Conservation (phyloP, 2,329 filamentous ascomycete genomes). For the Neopestalotiopsis clavispora region DNA sequence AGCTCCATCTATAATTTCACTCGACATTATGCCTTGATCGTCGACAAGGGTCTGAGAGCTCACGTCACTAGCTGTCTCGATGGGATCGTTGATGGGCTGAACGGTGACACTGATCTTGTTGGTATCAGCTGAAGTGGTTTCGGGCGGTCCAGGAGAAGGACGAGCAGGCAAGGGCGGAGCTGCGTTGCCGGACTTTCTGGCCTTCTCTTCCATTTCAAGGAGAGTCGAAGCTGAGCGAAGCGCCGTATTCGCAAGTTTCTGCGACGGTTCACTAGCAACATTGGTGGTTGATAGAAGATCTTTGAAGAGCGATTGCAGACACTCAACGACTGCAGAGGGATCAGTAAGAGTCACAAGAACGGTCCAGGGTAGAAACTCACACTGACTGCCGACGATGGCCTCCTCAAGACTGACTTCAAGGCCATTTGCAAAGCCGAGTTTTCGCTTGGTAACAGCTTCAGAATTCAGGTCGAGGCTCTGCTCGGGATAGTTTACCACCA, state of each 20-base stretch:
- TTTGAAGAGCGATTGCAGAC: slow-evolving; percentile 73
- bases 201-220: slow-evolving; percentile 3
- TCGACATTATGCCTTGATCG: not conserved
- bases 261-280: slow-evolving; percentile 70
- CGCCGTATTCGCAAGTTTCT: slow-evolving; percentile 80
- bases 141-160: slow-evolving; percentile 46
- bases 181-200: slow-evolving; percentile 17
- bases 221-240: slow-evolving; percentile 58
- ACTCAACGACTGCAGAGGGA: slow-evolving; percentile 66
- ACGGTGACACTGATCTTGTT: slow-evolving; percentile 40
- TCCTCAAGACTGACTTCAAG: slow-evolving; percentile 45
- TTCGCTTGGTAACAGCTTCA: slow-evolving; percentile 66
- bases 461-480: slow-evolving; percentile 72
- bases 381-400: slow-evolving; percentile 72
- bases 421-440: slow-evolving; percentile 67
- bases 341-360: slow-evolving; percentile 17
- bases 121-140: slow-evolving; percentile 34
- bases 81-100: slow-evolving; percentile 35
- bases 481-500: slow-evolving; percentile 77
- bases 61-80: slow-evolving; percentile 49
- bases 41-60: slow-evolving; percentile 58
- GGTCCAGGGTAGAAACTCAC: slow-evolving; percentile 55
- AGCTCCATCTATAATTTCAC: slow-evolving; percentile 39
- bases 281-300: slow-evolving; percentile 69
- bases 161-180: slow-evolving; percentile 58